These are phyloP conservation scores for Calonectria pteridis DNA, from an alignment of 2,329 filamentous ascomycete species.

Conservation along the genomic window DNA sequence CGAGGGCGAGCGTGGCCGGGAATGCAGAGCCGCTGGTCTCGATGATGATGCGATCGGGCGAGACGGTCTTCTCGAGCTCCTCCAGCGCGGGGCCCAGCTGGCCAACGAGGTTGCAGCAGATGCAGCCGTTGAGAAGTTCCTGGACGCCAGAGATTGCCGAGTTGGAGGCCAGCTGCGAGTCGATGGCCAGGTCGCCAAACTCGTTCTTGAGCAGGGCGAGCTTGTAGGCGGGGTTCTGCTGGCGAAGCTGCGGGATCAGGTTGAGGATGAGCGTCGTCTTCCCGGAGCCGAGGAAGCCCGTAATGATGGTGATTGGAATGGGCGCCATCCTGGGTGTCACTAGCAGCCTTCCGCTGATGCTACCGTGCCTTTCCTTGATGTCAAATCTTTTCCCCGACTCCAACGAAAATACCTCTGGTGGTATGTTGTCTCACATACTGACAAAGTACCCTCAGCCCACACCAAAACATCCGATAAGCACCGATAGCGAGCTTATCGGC, in stretches of 20 bases:
- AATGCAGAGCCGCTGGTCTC: slow-evolving; percentile 93
- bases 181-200: slow-evolving; percentile 93
- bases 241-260: slow-evolving; percentile 88
- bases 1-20: slow-evolving; percentile 90
- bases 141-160: slow-evolving; percentile 88
- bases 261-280: slow-evolving; percentile 97
- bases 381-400: background rate
- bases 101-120: slow-evolving; percentile 98
- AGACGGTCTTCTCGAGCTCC: slow-evolving; percentile 71
- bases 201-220: slow-evolving; percentile 98
- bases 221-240: slow-evolving; percentile 79
- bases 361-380: background rate
- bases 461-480: slow-evolving; percentile 41
- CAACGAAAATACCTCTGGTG: slow-evolving; percentile 40
- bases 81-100: slow-evolving; percentile 85
- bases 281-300: slow-evolving; percentile 94
- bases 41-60: slow-evolving; percentile 89
- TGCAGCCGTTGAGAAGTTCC: slow-evolving; percentile 96
- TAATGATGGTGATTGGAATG: slow-evolving; percentile 94
- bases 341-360: background rate
- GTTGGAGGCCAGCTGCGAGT: slow-evolving; percentile 89
- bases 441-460: slow-evolving; percentile 38
- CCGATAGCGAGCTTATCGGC: slow-evolving; percentile 39
- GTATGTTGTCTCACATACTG: slow-evolving; percentile 22
- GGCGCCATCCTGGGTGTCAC: slow-evolving; percentile 64